Percentiles rank a stretch among this genome's conserved stretches.
Conservation (phyloP, 345 rosid genomes). For the Excoecaria cochinchinensis region DNA sequence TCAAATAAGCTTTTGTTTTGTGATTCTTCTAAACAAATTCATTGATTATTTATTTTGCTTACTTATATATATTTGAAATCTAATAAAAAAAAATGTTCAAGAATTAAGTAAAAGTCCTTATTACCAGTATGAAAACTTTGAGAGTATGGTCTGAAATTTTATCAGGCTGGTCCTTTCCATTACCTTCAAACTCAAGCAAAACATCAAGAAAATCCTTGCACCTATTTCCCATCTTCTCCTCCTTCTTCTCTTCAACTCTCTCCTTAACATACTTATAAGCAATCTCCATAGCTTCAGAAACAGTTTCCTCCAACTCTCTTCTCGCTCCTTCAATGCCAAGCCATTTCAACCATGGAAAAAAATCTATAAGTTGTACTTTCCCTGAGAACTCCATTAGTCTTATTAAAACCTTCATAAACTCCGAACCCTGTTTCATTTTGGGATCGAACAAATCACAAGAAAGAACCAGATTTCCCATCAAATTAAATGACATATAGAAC, state of each 20-base stretch:
- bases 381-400: constrained; percentile 41
- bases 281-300: constrained; percentile 43
- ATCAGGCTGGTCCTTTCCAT: constrained; percentile 44
- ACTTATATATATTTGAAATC: too few species aligned
- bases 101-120: constrained; percentile 7
- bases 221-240: not conserved
- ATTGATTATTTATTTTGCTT: too few species aligned
- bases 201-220: constrained; percentile 50
- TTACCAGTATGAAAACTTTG: constrained; percentile 49
- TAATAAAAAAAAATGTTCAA: not conserved
- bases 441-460: constrained; percentile 48
- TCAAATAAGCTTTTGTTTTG: too few species aligned
- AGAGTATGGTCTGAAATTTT: constrained; percentile 34
- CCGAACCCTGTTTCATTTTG: constrained; percentile 28
- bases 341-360: constrained; percentile 45
- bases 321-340: constrained; percentile 46
- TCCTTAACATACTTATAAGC: constrained; percentile 37
- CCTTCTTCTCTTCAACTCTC: constrained; percentile 27
- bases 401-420: constrained; percentile 29
- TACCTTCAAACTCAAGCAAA: constrained; percentile 47
- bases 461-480: constrained; percentile 53
- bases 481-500: constrained; percentile 44
- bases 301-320: constrained; percentile 41
- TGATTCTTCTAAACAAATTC: too few species aligned
- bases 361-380: constrained; percentile 39